Evolutionary conservation across 306 rosid species (phyloP), one percentile per base, ranked within the genome.

Genomic region (Casuarina cunninghamiana): DNA sequence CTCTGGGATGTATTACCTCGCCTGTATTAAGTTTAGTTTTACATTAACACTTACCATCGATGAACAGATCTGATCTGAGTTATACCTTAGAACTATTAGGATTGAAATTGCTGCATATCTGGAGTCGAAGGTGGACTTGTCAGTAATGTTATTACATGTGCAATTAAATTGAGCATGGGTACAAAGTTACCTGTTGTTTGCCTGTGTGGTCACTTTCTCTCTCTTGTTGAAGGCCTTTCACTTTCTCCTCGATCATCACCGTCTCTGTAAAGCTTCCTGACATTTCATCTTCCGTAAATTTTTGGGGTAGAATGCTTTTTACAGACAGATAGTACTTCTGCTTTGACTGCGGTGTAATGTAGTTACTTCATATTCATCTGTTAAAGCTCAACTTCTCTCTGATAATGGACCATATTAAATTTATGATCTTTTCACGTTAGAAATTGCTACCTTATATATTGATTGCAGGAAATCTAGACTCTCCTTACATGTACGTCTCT

Each of bases 271-370:
- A 67, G 35, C 16, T 43, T 67, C 71, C 16, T 7, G n/a, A n/a
- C 3, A 10, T 44, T 71, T 71, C 13, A 50, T 65, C 58, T 53
- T 26, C n/a, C 41, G 57, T 4, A 62, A 79, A 51, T 21, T 41
- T 63, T 19, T 38, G 65, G 41, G 69, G 19, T 13, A 66, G n/a
- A 66, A 66, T n/a, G 46, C 71, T 66, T 66, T 66, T 41, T 35
- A 17, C 15, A 58, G 65, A 3, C 65, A 58, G 26, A 15, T 1
- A 10, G 32, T 66, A 66, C 15, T 37, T 37, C 8, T 62, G 43
- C 45, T 62, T 62, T 5, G 43, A 5, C 35, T 35, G 35, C 42
- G 2, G 8, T 15, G 26, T 66, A 26, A 3, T 13, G 42, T 41
- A 66, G 71, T 41, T 66, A 66, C 19, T 66, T 13, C 71, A 41